Evolutionary conservation across 2,329 filamentous ascomycete species (phyloP).

Genomic region (Botrytis byssoidea): DNA sequence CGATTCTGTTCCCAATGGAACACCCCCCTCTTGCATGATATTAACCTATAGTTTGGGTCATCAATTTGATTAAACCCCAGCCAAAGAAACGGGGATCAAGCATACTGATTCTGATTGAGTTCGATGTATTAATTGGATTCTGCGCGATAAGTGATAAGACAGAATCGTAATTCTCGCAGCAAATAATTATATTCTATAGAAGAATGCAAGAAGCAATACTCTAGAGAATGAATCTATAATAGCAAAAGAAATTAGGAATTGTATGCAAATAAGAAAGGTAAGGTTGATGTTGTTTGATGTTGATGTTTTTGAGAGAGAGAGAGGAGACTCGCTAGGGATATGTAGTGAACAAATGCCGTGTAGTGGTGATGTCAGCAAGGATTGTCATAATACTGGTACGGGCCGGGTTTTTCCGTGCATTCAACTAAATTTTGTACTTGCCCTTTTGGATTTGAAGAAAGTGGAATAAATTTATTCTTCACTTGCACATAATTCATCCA

Average conservation of each 20-base stretch:
- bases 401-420: conserved; percentile 16
- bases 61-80: background rate
- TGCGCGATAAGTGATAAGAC: background rate
- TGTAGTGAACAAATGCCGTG: background rate
- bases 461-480: conserved; percentile 14
- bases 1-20: background rate
- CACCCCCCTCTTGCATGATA: conserved; percentile 19
- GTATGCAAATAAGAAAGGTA: conserved; percentile 12
- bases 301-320: background rate
- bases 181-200: conserved; percentile 8
- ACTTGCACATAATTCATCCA: background rate
- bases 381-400: background rate
- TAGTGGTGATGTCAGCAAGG: conserved; percentile 12
- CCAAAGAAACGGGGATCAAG: background rate
- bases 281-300: background rate
- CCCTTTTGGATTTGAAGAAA: conserved; percentile 13
- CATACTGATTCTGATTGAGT: conserved; percentile 4
- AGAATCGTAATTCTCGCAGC: conserved; percentile 16
- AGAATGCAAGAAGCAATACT: background rate
- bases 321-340: background rate
- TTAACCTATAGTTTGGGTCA: background rate
- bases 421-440: conserved; percentile 14
- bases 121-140: background rate
- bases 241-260: conserved; percentile 1
- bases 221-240: background rate